Evolutionary conservation across 2,329 filamentous ascomycete genomes (phyloP).

Genomic region (Hypoxylon sp.): DNA sequence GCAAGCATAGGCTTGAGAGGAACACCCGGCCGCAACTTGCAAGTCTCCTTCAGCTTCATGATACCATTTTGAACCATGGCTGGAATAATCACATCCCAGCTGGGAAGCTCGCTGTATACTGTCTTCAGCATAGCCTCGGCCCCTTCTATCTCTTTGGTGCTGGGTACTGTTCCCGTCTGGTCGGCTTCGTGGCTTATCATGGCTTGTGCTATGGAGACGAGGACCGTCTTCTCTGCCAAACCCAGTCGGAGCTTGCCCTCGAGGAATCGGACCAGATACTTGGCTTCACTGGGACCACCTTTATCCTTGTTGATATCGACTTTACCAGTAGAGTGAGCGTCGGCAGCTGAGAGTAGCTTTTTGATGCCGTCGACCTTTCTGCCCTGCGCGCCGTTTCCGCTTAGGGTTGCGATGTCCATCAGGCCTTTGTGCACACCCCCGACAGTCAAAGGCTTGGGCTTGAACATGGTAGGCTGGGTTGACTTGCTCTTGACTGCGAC

Average conservation of each 20-base stretch:
- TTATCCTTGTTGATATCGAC: constrained; percentile 93
- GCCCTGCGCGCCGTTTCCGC: constrained; percentile 86
- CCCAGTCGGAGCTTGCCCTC: constrained; percentile 94
- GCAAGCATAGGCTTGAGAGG: constrained; percentile 98
- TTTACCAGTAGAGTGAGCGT: constrained; percentile 75
- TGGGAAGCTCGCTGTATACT: constrained; percentile 92
- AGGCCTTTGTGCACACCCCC: constrained; percentile 86
- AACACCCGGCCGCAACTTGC: constrained; percentile 91
- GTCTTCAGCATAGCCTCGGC: constrained; percentile 88
- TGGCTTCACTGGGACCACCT: constrained; percentile 92
- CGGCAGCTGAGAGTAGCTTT: constrained; percentile 91
- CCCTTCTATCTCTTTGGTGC: constrained; percentile 77
- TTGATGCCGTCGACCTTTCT: constrained; percentile 95
- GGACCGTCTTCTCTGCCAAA: constrained; percentile 88
- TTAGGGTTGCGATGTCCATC: constrained; percentile 85
- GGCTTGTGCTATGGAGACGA: constrained; percentile 89
- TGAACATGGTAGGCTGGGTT: constrained; percentile 98
- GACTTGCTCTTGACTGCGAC: constrained; percentile 95
- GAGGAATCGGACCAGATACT: constrained; percentile 89
- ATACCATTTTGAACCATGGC: constrained; percentile 88
- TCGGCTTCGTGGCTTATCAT: constrained; percentile 83
- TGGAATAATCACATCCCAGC: constrained; percentile 94
- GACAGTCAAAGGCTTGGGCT: constrained; percentile 89
- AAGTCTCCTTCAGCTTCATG: constrained; percentile 79
- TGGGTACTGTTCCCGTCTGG: constrained; percentile 73